Percentiles rank a stretch among this genome's conserved stretches.
Conservation (phyloP, 2,329 filamentous ascomycete species). For the Cladosporium colombiae region DNA sequence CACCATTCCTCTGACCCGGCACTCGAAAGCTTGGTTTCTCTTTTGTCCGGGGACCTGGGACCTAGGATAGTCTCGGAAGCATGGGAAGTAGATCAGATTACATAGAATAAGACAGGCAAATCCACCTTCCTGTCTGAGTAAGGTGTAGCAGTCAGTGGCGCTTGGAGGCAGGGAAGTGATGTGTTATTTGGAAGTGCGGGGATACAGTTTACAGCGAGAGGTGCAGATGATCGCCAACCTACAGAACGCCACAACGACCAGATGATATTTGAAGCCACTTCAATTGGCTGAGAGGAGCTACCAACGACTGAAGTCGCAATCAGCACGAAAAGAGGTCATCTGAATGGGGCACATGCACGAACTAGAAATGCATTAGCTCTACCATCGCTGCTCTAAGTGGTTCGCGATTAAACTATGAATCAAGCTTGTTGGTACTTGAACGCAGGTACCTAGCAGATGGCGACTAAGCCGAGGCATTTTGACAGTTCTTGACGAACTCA, state of each 20-base stretch:
- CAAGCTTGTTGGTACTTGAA: not conserved
- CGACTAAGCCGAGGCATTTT: not conserved
- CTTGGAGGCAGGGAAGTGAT: not conserved
- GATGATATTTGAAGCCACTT: not conserved
- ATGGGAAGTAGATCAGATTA: not conserved
- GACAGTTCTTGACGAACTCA: not conserved
- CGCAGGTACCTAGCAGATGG: not conserved
- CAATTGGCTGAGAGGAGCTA: not conserved
- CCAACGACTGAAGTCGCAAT: not conserved
- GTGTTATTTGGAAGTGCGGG: conserved; percentile 4
- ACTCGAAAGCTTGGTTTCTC: not conserved
- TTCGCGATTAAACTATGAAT: not conserved
- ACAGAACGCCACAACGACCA: not conserved
- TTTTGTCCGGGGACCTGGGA: not conserved
- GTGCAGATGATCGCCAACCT: not conserved
- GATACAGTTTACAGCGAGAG: not conserved
- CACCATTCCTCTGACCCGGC: not conserved
- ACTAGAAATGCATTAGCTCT: not conserved
- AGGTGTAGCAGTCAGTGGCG: not conserved
- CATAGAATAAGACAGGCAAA: not conserved
- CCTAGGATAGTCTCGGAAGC: not conserved
- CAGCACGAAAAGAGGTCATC: not conserved
- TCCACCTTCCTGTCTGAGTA: not conserved
- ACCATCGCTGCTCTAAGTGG: not conserved
- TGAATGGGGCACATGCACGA: not conserved